These are phyloP conservation scores for Solanum virginianum DNA, from an alignment of 257 asterid species.

Conservation along the genomic window DNA sequence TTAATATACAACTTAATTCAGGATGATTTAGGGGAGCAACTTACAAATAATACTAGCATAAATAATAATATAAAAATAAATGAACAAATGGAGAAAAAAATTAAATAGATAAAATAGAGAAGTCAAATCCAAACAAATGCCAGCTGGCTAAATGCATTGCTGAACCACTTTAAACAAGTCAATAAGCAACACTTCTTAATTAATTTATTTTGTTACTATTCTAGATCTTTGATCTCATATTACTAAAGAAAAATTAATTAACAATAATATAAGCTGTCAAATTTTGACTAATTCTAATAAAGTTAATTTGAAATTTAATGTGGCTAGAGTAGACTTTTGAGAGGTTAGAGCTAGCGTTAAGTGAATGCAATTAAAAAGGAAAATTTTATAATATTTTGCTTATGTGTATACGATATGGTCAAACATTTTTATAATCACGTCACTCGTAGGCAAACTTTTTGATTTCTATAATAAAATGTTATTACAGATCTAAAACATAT, in stretches of 20 bases:
- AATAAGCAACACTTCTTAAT: background rate
- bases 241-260: background rate
- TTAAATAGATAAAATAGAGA: background rate
- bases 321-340: background rate
- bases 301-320: background rate
- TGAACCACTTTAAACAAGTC: background rate
- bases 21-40: background rate
- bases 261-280: background rate
- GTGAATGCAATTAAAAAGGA: background rate
- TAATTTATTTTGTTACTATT: background rate
- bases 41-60: background rate
- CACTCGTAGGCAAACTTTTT: background rate
- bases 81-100: background rate
- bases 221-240: background rate
- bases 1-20: background rate
- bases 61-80: background rate
- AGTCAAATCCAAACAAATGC: background rate
- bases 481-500: background rate
- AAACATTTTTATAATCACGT: background rate
- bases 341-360: background rate
- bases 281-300: background rate
- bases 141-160: background rate
- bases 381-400: background rate
- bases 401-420: background rate
- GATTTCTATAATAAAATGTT: background rate